These are phyloP conservation scores for Hortiboletus rubellus DNA, from an alignment of 1,284 basidiomycete species.

Conservation along the genomic window DNA sequence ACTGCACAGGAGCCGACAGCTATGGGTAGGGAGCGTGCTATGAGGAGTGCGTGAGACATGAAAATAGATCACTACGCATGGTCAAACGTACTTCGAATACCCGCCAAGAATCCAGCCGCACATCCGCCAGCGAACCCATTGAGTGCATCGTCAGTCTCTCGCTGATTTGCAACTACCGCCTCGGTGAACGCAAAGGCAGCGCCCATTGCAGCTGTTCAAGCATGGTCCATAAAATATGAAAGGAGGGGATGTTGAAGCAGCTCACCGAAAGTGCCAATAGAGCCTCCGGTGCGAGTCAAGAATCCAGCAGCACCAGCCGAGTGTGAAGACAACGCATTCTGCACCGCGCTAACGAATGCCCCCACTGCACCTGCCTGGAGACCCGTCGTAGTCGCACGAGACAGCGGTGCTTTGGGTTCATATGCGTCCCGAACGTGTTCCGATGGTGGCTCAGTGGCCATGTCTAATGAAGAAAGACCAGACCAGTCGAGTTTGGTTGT, in stretches of 20 bases:
- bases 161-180: conserved; percentile 76
- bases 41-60: conserved; percentile 7
- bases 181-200: conserved; percentile 86
- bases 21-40: conserved; percentile 83
- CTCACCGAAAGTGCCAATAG: conserved; percentile 85
- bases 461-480: conserved; percentile 16
- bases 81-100: conserved; percentile 64
- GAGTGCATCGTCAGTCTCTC: conserved; percentile 78
- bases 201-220: conserved; percentile 80
- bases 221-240: conserved; percentile 65
- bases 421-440: conserved; percentile 38
- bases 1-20: conserved; percentile 81
- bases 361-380: conserved; percentile 75
- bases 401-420: conserved; percentile 57
- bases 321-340: conserved; percentile 83
- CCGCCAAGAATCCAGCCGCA: conserved; percentile 90
- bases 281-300: conserved; percentile 40
- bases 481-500: not conserved
- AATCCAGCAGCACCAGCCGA: conserved; percentile 38
- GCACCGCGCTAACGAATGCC: conserved; percentile 75
- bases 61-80: not conserved
- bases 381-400: conserved; percentile 62
- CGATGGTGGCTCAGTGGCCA: conserved; percentile 38
- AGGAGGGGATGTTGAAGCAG: conserved; percentile 73
- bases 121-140: conserved; percentile 90